Conservation (phyloP, 768 basidiomycete genomes). For the Amanita rubescens region DNA sequence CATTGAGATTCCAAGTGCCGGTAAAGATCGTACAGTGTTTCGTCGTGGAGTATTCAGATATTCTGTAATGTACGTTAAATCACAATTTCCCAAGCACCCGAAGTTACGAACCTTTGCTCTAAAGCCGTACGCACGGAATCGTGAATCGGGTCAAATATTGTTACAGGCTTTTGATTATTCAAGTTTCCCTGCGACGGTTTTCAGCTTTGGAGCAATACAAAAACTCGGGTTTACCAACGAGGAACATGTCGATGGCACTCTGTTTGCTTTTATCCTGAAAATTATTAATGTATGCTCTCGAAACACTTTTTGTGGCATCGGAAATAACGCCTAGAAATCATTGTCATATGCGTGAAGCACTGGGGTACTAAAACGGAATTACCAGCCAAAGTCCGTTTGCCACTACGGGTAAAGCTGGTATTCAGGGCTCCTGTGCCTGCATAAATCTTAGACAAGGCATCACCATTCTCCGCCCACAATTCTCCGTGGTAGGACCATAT, state of each 20-base stretch:
- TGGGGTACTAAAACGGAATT: slow-evolving; percentile 10
- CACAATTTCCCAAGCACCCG: background rate
- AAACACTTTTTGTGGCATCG: slow-evolving; percentile 95
- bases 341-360: slow-evolving; percentile 4
- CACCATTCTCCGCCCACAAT: slow-evolving; percentile 96
- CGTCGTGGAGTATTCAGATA: slow-evolving; percentile 78
- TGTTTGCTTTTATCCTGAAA: slow-evolving; percentile 97
- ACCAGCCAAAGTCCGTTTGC: slow-evolving; percentile 91
- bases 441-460: slow-evolving; percentile 88
- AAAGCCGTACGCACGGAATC: slow-evolving; percentile 75
- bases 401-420: slow-evolving; percentile 91
- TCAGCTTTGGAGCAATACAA: background rate
- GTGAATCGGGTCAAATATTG: slow-evolving; percentile 90
- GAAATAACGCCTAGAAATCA: slow-evolving; percentile 66
- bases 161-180: slow-evolving; percentile 78
- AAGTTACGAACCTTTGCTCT: slow-evolving; percentile 46
- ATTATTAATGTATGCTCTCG: slow-evolving; percentile 95
- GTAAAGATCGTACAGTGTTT: slow-evolving; percentile 68
- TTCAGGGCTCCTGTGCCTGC: slow-evolving; percentile 92
- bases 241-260: slow-evolving; percentile 88
- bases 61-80: slow-evolving; percentile 30
- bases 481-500: slow-evolving; percentile 89
- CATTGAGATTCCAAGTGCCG: slow-evolving; percentile 97
- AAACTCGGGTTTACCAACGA: slow-evolving; percentile 45
- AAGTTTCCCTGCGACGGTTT: slow-evolving; percentile 79